Evolutionary conservation across 495 filamentous ascomycete species (phyloP), one percentile per base, ranked within the genome.

Genomic region (Penicillium parvum): DNA sequence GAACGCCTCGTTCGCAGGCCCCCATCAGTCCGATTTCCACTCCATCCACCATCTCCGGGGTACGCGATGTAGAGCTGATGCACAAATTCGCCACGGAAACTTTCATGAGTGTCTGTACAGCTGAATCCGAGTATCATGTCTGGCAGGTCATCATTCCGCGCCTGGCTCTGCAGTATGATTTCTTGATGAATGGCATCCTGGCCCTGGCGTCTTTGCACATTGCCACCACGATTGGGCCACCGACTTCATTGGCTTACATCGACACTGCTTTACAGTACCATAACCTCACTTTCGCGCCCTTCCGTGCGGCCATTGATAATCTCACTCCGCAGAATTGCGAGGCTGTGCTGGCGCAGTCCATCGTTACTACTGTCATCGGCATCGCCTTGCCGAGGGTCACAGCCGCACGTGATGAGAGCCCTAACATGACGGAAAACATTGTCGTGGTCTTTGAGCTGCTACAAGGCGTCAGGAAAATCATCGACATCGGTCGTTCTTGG

Each of bases 111-210:
- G 49, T 68, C 7, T 63, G 59, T 40, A 61, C 54, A 7, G 34
- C 53, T 8, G 19, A 56, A 1, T 45, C 59, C 1, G 60, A 61
- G 32, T 51, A 53, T 20, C 43, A 63, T 19, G 49, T 51, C 8
- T 71, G 67, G 67, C 61, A 67, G 37, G 50, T 57, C 8, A 55
- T 67, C 37, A 61, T 79, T 16, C 74, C 75, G 3, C 65, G 66
- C 8, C 55, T 72, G 29, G 78, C 71, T 3, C 57, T 80, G 1
- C 38, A 52, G 16, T 67, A 75, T 48, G 68, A 73, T 39, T 80
- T 76, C 49, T 62, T 81, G 16, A 73, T 81, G 68, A 68, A 71
- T 26, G 68, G 76, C 26, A 66, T 82, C 8, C 60, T 82, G 22
- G 71, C 74, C 9, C 43, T 79, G 12, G 73, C 72, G 3, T 69